These are phyloP conservation scores for Noccaea bulbosa DNA, from an alignment of 345 rosid species.

Conservation along the genomic window DNA sequence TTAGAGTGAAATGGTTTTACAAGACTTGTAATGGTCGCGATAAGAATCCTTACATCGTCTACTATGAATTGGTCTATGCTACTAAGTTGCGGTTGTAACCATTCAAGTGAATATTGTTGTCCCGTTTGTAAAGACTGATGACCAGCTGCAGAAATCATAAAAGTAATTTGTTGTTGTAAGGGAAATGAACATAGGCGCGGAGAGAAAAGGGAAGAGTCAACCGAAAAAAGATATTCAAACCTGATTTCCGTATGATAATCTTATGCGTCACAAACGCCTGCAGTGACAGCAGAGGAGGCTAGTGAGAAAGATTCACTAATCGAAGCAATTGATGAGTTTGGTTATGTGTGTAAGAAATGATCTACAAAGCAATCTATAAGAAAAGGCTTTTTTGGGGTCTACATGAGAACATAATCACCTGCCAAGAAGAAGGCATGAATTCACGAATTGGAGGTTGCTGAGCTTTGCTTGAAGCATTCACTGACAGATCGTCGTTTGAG, in stretches of 20 bases:
- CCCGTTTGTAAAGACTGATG: slow-evolving; percentile 38
- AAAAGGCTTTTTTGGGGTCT: slow-evolving; percentile 18
- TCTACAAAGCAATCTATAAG: slow-evolving; percentile 1
- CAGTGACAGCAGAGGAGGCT: slow-evolving; percentile 24
- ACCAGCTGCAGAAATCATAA: slow-evolving; percentile 45
- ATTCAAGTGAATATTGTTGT: slow-evolving; percentile 51
- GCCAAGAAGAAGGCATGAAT: slow-evolving; percentile 91
- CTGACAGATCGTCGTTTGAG: slow-evolving; percentile 39
- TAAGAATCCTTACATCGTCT: slow-evolving; percentile 51
- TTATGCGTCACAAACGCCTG: slow-evolving; percentile 83
- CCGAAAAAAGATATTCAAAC: slow-evolving; percentile 33
- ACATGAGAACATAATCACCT: slow-evolving; percentile 50
- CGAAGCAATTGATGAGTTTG: not conserved
- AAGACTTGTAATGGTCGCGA: slow-evolving; percentile 7
- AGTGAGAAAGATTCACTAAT: slow-evolving; percentile 26
- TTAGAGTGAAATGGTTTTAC: slow-evolving; percentile 12
- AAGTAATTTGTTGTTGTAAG: not conserved
- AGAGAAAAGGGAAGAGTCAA: not conserved
- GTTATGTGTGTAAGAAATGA: not conserved
- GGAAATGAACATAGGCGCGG: not conserved
- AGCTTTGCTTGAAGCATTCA: slow-evolving; percentile 39
- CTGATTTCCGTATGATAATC: slow-evolving; percentile 53
- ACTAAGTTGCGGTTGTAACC: slow-evolving; percentile 63
- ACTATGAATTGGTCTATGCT: slow-evolving; percentile 56
- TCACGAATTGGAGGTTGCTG: slow-evolving; percentile 58